Evolutionary conservation across 140 eudicot genomes (phyloP).

Genomic region (Ambrosia hybrid): DNA sequence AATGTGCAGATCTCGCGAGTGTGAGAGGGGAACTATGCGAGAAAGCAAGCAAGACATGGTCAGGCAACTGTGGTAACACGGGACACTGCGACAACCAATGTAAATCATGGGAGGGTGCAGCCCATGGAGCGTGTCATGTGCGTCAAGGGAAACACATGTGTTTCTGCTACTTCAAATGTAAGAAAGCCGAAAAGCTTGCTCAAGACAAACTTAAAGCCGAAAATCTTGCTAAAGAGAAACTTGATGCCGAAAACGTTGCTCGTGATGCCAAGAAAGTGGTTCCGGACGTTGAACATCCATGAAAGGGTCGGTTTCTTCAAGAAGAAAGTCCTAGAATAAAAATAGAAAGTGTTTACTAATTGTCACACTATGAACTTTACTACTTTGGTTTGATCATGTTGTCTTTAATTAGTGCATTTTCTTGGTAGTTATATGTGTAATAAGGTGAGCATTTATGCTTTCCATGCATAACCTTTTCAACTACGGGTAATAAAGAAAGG

Average conservation of each 20-base stretch:
- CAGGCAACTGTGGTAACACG: not conserved
- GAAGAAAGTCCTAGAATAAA: not conserved
- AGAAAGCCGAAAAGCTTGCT: not conserved
- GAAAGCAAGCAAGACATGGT: not conserved
- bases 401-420: constrained; percentile 20
- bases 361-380: no score
- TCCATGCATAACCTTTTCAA: not conserved
- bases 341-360: not conserved
- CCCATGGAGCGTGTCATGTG: not conserved
- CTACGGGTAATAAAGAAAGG: no score
- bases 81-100: not conserved
- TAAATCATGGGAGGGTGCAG: not conserved
- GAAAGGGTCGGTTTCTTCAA: no score
- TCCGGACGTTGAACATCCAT: constrained; percentile 28
- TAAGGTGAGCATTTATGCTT: constrained; percentile 26
- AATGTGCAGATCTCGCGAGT: not conserved
- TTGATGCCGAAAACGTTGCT: constrained; percentile 18
- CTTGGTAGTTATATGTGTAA: constrained; percentile 17
- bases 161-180: not conserved
- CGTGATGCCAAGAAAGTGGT: constrained; percentile 24
- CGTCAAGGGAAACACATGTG: not conserved
- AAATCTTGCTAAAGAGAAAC: no score
- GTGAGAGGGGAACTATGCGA: not conserved
- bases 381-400: constrained; percentile 6
- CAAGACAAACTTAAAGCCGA: not conserved